Conservation (phyloP, 225 moss, liverwort and hornwort species). For the Physcomitrellopsis africana region DNA sequence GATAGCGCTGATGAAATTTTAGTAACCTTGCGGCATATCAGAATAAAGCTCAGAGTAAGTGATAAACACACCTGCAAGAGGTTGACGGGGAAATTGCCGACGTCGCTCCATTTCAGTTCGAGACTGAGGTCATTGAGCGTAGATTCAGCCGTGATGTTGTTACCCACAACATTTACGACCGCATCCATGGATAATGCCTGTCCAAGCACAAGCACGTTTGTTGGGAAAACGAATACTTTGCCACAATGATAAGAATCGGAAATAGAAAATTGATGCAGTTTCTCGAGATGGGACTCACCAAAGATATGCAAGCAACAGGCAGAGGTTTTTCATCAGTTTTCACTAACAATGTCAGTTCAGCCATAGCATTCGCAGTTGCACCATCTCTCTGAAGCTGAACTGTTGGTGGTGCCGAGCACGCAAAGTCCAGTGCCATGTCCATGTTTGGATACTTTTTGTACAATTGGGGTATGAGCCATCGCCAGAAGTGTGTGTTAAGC, state of each 20-base stretch:
- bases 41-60: not conserved
- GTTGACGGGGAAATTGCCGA: constrained; percentile 84
- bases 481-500: constrained; percentile 92
- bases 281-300: constrained; percentile 57
- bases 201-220: constrained; percentile 23
- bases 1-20: too few species aligned
- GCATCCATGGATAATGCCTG: constrained; percentile 92
- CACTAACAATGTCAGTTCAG: constrained; percentile 83
- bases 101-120: constrained; percentile 83
- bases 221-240: constrained; percentile 2
- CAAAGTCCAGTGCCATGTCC: constrained; percentile 81
- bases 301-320: constrained; percentile 82
- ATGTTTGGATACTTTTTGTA: constrained; percentile 90
- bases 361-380: constrained; percentile 64
- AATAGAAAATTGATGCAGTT: not conserved
- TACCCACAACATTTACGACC: constrained; percentile 58
- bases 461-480: constrained; percentile 86
- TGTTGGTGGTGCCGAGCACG: constrained; percentile 69
- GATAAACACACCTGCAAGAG: constrained; percentile 74
- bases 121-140: constrained; percentile 72
- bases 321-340: constrained; percentile 41
- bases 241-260: not conserved
- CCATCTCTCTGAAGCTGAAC: constrained; percentile 66
- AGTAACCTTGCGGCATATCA: too few species aligned
- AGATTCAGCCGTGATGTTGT: constrained; percentile 81